phyloP scores from a whole-genome alignment of 2,329 filamentous ascomycete genomes.

The Rhynchosporium agropyri region DNA sequence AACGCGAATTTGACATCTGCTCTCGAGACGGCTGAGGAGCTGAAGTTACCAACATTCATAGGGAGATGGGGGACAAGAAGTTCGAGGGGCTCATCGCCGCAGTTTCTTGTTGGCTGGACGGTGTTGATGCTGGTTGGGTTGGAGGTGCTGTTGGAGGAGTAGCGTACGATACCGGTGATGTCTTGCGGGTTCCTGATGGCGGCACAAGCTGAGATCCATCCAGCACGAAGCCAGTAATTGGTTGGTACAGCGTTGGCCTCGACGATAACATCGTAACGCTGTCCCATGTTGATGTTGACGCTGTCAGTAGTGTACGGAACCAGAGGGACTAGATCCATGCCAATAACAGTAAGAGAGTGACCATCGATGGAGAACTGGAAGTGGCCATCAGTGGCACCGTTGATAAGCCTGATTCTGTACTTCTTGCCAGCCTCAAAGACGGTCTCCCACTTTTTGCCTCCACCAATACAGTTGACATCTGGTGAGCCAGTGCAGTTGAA shows the following conservation, averaged over 20 bases:
- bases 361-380: conserved; percentile 57
- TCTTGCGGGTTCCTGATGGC: conserved; percentile 57
- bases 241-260: conserved; percentile 57
- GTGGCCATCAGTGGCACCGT: conserved; percentile 48
- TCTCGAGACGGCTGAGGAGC: conserved; percentile 19
- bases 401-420: conserved; percentile 50
- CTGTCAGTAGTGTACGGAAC: conserved; percentile 54
- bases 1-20: conserved; percentile 28
- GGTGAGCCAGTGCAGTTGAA: conserved; percentile 32
- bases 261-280: conserved; percentile 51
- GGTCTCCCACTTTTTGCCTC: conserved; percentile 40
- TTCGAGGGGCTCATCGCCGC: conserved; percentile 39
- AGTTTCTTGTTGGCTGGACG: conserved; percentile 30
- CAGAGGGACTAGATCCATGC: conserved; percentile 61
- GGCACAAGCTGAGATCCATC: conserved; percentile 54
- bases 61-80: conserved; percentile 37
- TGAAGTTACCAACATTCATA: conserved; percentile 31
- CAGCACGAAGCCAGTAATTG: conserved; percentile 58
- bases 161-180: conserved; percentile 47
- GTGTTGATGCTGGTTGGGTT: conserved; percentile 38
- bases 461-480: conserved; percentile 36
- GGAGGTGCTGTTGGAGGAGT: conserved; percentile 43
- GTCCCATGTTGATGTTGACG: conserved; percentile 60
- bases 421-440: conserved; percentile 44
- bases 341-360: conserved; percentile 60